These are phyloP conservation scores for Serendipita vermifera DNA, from an alignment of 768 basidiomycete genomes.

Conservation along the genomic window DNA sequence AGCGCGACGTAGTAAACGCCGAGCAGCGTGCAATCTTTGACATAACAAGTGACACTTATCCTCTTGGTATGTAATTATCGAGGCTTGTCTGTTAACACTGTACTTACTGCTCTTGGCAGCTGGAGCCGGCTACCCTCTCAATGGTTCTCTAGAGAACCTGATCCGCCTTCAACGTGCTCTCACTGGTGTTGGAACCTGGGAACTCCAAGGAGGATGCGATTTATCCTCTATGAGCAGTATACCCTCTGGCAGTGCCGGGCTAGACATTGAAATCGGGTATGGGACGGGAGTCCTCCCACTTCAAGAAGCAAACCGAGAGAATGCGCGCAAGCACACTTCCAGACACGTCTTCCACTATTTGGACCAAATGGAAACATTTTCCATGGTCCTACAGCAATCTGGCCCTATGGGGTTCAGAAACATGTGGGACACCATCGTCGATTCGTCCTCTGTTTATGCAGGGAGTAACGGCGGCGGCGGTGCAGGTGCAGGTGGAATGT, in stretches of 20 bases:
- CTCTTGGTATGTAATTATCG: conserved; percentile 4
- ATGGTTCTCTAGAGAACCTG: conserved; percentile 2
- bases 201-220: conserved; percentile 25
- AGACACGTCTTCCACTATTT: conserved; percentile 67
- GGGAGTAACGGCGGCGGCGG: conserved; percentile 44
- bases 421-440: conserved; percentile 46
- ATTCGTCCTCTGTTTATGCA: too few species aligned
- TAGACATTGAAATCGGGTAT: conserved; percentile 31
- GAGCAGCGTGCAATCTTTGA: neutral
- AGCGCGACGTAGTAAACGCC: conserved; percentile 2
- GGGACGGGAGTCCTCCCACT: neutral
- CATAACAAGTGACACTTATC: conserved; percentile 4
- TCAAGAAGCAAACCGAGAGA: conserved; percentile 19
- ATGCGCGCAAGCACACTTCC: conserved; percentile 47
- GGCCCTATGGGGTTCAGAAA: conserved; percentile 56
- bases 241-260: conserved; percentile 45
- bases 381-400: conserved; percentile 54
- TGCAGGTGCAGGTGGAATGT: conserved; percentile 34
- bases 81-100: neutral
- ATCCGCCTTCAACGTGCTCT: conserved; percentile 9
- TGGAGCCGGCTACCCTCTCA: conserved; percentile 5
- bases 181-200: conserved; percentile 18
- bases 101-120: conserved; percentile 8
- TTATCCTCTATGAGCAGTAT: conserved; percentile 27
- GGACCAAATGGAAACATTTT: conserved; percentile 53